These are phyloP conservation scores for Paraphaeosphaeria sporulosa DNA, from an alignment of 2,329 filamentous ascomycete genomes.

Conservation along the genomic window DNA sequence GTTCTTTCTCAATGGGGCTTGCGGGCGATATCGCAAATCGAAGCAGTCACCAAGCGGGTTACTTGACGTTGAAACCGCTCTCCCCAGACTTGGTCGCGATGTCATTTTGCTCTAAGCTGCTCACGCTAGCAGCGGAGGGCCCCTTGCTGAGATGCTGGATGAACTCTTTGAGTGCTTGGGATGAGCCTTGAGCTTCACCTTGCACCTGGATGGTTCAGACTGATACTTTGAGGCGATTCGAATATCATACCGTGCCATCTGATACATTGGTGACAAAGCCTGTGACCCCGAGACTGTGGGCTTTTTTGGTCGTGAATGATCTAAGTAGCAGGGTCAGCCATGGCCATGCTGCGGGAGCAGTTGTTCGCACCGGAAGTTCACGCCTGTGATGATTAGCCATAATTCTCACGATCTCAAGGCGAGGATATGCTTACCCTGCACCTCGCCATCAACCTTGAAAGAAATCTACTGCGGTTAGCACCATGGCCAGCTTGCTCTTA, in stretches of 20 bases:
- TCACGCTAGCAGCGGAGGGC: slow-evolving; percentile 75
- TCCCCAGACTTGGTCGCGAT: slow-evolving; percentile 73
- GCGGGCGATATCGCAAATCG: not conserved
- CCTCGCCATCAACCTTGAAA: slow-evolving; percentile 56
- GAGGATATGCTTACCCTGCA: slow-evolving; percentile 49
- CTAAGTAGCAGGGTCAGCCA: slow-evolving; percentile 26
- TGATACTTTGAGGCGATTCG: not conserved
- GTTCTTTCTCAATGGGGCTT: not conserved
- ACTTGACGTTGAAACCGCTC: slow-evolving; percentile 60
- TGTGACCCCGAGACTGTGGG: slow-evolving; percentile 53
- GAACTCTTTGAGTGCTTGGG: slow-evolving; percentile 71
- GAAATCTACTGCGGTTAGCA: slow-evolving; percentile 50
- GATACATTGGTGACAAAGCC: slow-evolving; percentile 56
- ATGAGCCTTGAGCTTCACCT: slow-evolving; percentile 84
- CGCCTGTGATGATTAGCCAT: slow-evolving; percentile 38
- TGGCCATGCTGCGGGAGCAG: not conserved
- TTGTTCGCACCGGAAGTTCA: slow-evolving; percentile 57
- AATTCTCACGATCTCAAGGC: not conserved
- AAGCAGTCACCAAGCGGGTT: not conserved
- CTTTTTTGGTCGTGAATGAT: slow-evolving; percentile 54
- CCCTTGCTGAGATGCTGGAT: slow-evolving; percentile 78
- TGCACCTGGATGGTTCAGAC: slow-evolving; percentile 68
- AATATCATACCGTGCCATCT: slow-evolving; percentile 52
- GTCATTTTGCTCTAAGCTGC: slow-evolving; percentile 74
- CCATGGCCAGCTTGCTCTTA: slow-evolving; percentile 15